Percentiles rank a stretch among this genome's conserved stretches.
Conservation (phyloP, 2,329 filamentous ascomycete genomes). For the Xylaria sp. region DNA sequence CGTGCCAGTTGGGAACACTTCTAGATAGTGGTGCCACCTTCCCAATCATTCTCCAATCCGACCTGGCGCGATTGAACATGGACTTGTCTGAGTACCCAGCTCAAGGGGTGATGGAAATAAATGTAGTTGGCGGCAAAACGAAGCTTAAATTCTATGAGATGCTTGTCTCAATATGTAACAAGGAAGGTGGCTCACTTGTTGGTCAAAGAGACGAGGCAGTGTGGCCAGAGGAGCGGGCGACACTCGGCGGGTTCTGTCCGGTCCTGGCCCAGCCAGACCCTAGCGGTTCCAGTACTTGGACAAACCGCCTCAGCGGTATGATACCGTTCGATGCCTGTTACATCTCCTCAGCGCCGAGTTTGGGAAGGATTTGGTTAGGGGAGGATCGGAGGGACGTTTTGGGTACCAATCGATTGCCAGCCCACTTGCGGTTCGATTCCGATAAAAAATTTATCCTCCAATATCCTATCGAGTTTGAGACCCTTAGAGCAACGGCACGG, state of each 20-base stretch:
- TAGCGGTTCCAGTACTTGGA: background rate
- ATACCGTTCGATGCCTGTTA: slow-evolving; percentile 52
- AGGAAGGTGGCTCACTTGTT: slow-evolving; percentile 35
- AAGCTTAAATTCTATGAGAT: slow-evolving; percentile 44
- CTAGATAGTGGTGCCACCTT: slow-evolving; percentile 52
- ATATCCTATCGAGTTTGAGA: slow-evolving; percentile 31
- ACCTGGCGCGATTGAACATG: slow-evolving; percentile 46
- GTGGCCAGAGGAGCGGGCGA: slow-evolving; percentile 34
- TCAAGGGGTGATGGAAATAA: slow-evolving; percentile 39
- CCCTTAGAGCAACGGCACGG: slow-evolving; percentile 23
- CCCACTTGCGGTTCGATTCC: slow-evolving; percentile 39
- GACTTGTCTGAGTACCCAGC: slow-evolving; percentile 44
- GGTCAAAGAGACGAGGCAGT: slow-evolving; percentile 35
- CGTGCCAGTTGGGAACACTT: slow-evolving; percentile 42
- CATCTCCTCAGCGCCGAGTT: slow-evolving; percentile 47
- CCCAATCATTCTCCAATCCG: slow-evolving; percentile 45
- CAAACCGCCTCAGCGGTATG: slow-evolving; percentile 48
- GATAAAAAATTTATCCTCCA: slow-evolving; percentile 29
- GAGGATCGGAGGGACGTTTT: slow-evolving; percentile 52
- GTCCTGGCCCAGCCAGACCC: slow-evolving; percentile 34
- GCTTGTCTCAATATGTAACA: slow-evolving; percentile 40
- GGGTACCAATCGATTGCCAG: slow-evolving; percentile 48
- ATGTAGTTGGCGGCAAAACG: slow-evolving; percentile 28
- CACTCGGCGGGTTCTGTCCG: slow-evolving; percentile 39
- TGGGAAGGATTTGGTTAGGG: slow-evolving; percentile 47